Conservation (phyloP, 2,329 filamentous ascomycete genomes). For the Epichloe gansuensis region DNA sequence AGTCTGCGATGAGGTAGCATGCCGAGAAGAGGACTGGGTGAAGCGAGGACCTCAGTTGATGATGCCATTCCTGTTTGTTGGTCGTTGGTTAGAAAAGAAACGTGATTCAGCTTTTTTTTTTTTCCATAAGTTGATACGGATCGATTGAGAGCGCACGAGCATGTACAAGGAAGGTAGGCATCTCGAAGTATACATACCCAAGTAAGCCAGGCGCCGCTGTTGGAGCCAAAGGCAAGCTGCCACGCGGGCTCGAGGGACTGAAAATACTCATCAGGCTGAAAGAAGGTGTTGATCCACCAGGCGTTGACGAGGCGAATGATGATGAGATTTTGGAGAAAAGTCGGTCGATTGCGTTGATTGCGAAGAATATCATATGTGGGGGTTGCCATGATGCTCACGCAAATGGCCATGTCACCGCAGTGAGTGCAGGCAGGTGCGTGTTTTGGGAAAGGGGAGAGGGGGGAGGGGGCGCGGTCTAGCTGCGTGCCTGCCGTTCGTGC, state of each 20-base stretch:
- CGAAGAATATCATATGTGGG: constrained; percentile 9
- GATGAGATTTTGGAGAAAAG: constrained; percentile 32
- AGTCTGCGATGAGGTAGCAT: constrained; percentile 53
- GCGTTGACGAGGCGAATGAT: constrained; percentile 70
- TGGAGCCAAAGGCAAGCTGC: constrained; percentile 66
- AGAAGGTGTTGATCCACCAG: constrained; percentile 71
- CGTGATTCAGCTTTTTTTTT: neutral
- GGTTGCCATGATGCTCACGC: constrained; percentile 10
- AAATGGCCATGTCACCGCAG: neutral
- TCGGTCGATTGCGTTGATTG: constrained; percentile 9
- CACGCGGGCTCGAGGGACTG: constrained; percentile 92
- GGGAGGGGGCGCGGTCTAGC: neutral
- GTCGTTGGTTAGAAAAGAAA: neutral
- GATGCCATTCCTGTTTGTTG: constrained; percentile 85
- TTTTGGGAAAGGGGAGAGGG: neutral
- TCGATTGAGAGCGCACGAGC: neutral
- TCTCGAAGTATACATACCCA: constrained; percentile 52
- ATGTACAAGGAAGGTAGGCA: constrained; percentile 7
- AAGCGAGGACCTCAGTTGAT: constrained; percentile 76
- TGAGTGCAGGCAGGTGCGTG: neutral
- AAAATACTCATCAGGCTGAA: constrained; percentile 97
- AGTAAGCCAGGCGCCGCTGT: constrained; percentile 80
- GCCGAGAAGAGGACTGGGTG: constrained; percentile 79
- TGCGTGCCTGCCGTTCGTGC: too few relatives aligned
- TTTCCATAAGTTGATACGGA: neutral